phyloP scores from a whole-genome alignment of 192 early-diverging fungal genomes.

The Radiomyces spectabilis region DNA sequence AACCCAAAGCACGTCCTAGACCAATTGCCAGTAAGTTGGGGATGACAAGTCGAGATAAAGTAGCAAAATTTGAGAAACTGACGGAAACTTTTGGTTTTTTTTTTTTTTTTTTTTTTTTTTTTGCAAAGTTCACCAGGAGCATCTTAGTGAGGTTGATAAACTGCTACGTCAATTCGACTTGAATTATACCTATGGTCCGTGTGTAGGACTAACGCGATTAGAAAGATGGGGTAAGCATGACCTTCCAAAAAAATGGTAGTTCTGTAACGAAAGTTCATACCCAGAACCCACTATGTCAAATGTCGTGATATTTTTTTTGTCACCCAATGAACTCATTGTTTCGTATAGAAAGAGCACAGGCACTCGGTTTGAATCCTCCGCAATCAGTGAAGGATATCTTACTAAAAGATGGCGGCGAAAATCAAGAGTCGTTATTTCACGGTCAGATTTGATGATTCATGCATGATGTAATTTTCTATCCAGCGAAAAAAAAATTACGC shows the following conservation, averaged over 20 bases:
- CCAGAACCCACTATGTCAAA: neutral
- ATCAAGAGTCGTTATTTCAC: slow-evolving; percentile 10
- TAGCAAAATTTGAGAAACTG: neutral
- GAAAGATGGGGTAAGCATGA: slow-evolving; percentile 39
- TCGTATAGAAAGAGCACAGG: slow-evolving; percentile 31
- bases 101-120: neutral
- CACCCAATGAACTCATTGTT: neutral
- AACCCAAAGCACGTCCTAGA: too few species aligned
- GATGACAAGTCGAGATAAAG: too few species aligned
- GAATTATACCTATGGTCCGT: slow-evolving; percentile 33
- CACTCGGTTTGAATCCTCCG: slow-evolving; percentile 40
- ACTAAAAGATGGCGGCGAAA: neutral
- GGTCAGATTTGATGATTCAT: slow-evolving; percentile 1
- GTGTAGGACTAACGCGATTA: slow-evolving; percentile 43
- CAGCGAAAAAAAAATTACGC: neutral
- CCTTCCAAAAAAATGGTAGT: neutral
- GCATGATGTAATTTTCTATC: neutral
- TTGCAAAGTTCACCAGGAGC: slow-evolving; percentile 13
- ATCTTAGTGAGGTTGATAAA: slow-evolving; percentile 8
- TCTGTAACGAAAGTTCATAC: too few species aligned
- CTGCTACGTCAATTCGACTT: slow-evolving; percentile 25
- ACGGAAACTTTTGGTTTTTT: neutral
- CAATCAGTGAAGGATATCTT: slow-evolving; percentile 9
- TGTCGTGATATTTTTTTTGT: neutral
- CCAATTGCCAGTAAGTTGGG: too few species aligned